A percentile compares a stretch with the other conserved stretches of the same genome.
These are phyloP conservation scores for Saturnispora gosingensis DNA, from an alignment of 805 yeast species.

Conservation along the genomic window DNA sequence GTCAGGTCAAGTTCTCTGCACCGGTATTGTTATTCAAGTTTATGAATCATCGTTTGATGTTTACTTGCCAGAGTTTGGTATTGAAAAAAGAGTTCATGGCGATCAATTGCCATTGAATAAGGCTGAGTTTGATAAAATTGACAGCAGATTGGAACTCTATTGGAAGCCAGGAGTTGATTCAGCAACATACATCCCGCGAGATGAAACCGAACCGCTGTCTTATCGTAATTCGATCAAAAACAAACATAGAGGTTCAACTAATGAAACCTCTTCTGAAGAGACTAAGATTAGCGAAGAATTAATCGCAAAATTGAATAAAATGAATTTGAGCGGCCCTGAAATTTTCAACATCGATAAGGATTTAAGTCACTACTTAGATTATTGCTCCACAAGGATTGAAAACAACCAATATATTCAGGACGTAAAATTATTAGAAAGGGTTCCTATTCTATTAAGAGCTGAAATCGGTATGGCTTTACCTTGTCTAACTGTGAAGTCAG, in stretches of 20 bases:
- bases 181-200: constrained; percentile 86
- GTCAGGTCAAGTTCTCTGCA: constrained; percentile 74
- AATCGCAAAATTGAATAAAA: constrained; percentile 36
- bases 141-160: constrained; percentile 64
- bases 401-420: constrained; percentile 67
- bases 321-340: constrained; percentile 32
- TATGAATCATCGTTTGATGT: constrained; percentile 96
- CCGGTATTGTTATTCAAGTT: constrained; percentile 85
- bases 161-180: constrained; percentile 94
- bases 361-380: constrained; percentile 48
- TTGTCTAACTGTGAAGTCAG: constrained; percentile 81
- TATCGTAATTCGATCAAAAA: constrained; percentile 72
- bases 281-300: constrained; percentile 35
- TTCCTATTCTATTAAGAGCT: constrained; percentile 80
- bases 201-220: constrained; percentile 69
- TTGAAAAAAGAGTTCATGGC: constrained; percentile 93
- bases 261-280: constrained; percentile 26
- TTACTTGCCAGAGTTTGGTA: constrained; percentile 84
- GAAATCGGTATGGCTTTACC: constrained; percentile 96
- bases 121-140: constrained; percentile 77
- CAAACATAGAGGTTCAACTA: constrained; percentile 54
- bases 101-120: constrained; percentile 88
- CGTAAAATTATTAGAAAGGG: constrained; percentile 62
- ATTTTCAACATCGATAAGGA: constrained; percentile 28
- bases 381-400: constrained; percentile 51